Conservation (phyloP, 306 rosid genomes). For the Sesbania bispinosa region DNA sequence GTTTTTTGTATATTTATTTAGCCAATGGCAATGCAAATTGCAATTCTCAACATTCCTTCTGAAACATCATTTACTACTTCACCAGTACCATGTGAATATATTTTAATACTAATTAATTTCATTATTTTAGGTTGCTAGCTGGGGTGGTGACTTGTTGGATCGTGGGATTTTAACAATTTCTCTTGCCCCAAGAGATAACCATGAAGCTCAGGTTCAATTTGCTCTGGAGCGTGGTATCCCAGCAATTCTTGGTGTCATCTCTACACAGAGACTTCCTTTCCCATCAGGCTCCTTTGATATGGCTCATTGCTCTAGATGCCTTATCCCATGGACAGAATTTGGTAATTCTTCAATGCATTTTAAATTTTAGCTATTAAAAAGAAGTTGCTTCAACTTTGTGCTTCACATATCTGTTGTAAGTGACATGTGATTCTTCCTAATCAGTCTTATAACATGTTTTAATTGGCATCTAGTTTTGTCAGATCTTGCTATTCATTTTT, state of each 20-base stretch:
- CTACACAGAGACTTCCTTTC: constrained; percentile 94
- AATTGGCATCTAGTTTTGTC: background rate
- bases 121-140: constrained; percentile 83
- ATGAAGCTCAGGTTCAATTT: constrained; percentile 99
- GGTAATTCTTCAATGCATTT: constrained; percentile 48
- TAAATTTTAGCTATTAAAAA: background rate
- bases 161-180: constrained; percentile 86
- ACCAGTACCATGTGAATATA: background rate
- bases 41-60: background rate
- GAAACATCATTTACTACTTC: background rate
- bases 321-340: constrained; percentile 98
- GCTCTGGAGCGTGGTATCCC: constrained; percentile 99
- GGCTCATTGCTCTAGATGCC: constrained; percentile 99
- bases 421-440: constrained; percentile 5
- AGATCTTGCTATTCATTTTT: background rate
- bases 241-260: constrained; percentile 92
- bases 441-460: background rate
- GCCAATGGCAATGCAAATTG: too few species aligned
- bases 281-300: constrained; percentile 92
- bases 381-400: background rate
- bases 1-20: constrained; percentile 29
- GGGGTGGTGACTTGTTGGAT: constrained; percentile 99
- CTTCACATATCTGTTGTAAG: too few species aligned
- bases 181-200: constrained; percentile 99
- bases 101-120: background rate